A percentile compares a stretch with the other conserved stretches of the same genome.
These are phyloP conservation scores for Phytopythium vexans DNA, from an alignment of 352 stramenopile genomes.

Conservation along the genomic window DNA sequence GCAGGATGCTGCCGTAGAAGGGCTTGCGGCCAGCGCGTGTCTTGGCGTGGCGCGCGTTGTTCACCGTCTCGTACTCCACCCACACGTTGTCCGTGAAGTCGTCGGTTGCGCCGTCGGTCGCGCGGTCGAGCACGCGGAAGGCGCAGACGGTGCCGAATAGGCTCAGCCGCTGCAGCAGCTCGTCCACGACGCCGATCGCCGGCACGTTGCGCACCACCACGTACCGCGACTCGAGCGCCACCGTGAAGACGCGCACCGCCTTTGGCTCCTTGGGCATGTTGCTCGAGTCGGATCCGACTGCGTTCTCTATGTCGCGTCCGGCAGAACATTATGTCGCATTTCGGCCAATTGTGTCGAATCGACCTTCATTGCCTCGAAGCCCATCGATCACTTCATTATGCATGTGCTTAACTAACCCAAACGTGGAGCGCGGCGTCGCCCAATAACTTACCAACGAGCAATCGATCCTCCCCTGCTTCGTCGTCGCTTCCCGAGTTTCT, in stretches of 20 bases:
- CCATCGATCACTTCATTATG: no score
- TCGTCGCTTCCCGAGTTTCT: constrained; percentile 14
- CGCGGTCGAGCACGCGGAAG: constrained; percentile 48
- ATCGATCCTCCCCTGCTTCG: constrained; percentile 1
- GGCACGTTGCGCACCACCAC: constrained; percentile 63
- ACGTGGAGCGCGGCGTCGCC: constrained; percentile 11
- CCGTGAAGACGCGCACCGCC: constrained; percentile 50
- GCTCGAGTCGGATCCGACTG: no score
- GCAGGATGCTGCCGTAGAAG: constrained; percentile 60
- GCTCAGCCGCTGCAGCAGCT: constrained; percentile 51
- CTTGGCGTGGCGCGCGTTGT: constrained; percentile 73
- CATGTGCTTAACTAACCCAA: neutral
- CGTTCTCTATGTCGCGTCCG: neutral
- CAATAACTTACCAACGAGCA: constrained; percentile 52
- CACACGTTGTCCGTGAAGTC: constrained; percentile 62
- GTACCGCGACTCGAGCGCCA: constrained; percentile 57
- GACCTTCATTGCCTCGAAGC: neutral
- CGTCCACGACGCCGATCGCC: constrained; percentile 47
- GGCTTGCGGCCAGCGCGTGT: constrained; percentile 46
- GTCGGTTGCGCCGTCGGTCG: constrained; percentile 30
- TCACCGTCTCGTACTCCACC: constrained; percentile 74
- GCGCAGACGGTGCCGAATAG: constrained; percentile 50
- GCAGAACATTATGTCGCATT: constrained; percentile 8
- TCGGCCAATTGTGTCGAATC: constrained; percentile 16
- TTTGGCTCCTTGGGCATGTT: constrained; percentile 1